Base-by-base conservation (phyloP, 768 basidiomycete genomes). In the Tricholoma hemisulphureum region DNA sequence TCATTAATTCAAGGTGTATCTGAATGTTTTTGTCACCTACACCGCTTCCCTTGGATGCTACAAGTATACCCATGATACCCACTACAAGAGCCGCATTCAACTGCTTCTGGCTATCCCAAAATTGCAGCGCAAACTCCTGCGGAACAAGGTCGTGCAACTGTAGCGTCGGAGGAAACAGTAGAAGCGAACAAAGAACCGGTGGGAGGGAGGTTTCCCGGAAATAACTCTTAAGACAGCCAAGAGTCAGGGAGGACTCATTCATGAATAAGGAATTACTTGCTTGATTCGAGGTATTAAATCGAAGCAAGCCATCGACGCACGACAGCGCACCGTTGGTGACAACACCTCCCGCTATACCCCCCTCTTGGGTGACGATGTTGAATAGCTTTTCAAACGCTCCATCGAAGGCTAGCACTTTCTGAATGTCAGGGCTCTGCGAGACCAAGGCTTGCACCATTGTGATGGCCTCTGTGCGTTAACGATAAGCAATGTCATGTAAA, bases 351-450 rank as follows among this genome's bases (percentile, higher is more conserved):
- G 98, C 95, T 21, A 95, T 79, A 0, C 97, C 97, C 20, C 94
- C 93, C 71, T 98, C 96, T 60, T 84, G 81, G 8, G 83, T 81
- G 59, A 98, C 83, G 49, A 91, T 94, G 55, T 87, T 87, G 75
- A 98, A 94, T 28, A 99, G 81, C 68, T 89, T 93, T 76, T 99
- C 97, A 66, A 99, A 98, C 1, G 91, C 92, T 18, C 97, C 95
- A 64, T 95, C 94, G 65, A 99, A 99, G 0, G 95, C 94, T 45
- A 98, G 84, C 28, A 98, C 86, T 73, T 98, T 98, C 68, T 98
- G 96, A 32, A 99, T 91, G 69, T 98, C 93, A 29, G 91, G 84
- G 64, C 91, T 98, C 63, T 95, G 89, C 0, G 86, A 84, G 34
- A 90, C 84, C 13, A 99, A 78, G 5, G 85, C 77, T 60, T 95